phyloP scores from a whole-genome alignment of 768 basidiomycete genomes.

The Boletellus ananas region DNA sequence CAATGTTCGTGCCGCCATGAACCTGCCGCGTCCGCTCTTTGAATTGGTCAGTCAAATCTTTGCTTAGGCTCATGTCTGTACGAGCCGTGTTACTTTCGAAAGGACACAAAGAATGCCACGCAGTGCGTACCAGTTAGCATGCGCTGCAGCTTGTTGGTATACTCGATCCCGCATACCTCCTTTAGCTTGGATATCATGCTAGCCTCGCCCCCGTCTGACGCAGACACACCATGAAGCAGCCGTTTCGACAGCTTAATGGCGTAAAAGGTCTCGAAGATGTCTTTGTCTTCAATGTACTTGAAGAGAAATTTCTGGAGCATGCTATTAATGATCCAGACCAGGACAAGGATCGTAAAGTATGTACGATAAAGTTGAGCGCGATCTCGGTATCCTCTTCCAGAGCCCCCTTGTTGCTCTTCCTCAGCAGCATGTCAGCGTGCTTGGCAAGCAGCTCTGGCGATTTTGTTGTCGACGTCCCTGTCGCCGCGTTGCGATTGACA shows the following conservation, averaged over 20 bases:
- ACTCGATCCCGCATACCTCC: constrained; percentile 95
- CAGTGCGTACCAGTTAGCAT: constrained; percentile 85
- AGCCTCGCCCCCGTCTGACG: constrained; percentile 93
- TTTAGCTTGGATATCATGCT: constrained; percentile 98
- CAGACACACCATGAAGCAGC: constrained; percentile 85
- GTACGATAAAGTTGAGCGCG: constrained; percentile 84
- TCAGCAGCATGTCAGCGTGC: constrained; percentile 82
- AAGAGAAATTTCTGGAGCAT: constrained; percentile 83
- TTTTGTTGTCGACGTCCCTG: constrained; percentile 76
- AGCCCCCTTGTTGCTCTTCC: constrained; percentile 93
- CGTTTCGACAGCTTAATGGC: constrained; percentile 91
- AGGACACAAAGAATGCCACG: not conserved
- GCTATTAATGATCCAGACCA: constrained; percentile 1
- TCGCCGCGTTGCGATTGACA: constrained; percentile 90
- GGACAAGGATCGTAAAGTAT: constrained; percentile 24
- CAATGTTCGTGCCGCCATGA: constrained; percentile 83
- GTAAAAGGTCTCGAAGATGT: constrained; percentile 99
- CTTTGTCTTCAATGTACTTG: constrained; percentile 98
- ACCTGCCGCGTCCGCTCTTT: constrained; percentile 88
- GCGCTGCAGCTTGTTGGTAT: constrained; percentile 91
- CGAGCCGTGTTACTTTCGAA: constrained; percentile 3
- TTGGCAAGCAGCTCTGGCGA: constrained; percentile 92
- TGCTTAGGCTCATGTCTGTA: constrained; percentile 89
- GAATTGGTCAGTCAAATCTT: constrained; percentile 93
- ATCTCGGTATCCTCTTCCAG: constrained; percentile 82